Percentiles rank a stretch among this genome's conserved stretches.
phyloP scores from a whole-genome alignment of 768 basidiomycete species.

The Russula virescens region DNA sequence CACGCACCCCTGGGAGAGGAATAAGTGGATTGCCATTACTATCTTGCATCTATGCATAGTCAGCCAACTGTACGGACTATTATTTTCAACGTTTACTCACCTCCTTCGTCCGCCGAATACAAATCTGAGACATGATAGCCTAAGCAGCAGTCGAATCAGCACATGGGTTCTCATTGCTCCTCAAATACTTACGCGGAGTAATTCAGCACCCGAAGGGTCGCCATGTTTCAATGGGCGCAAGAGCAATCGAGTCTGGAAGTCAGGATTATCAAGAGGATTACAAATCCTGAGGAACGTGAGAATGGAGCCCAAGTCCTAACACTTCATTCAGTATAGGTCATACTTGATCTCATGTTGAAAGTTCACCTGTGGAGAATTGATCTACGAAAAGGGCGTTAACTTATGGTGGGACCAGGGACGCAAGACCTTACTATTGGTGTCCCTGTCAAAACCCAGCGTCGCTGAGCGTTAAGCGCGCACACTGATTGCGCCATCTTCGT shows the following conservation, averaged over 20 bases:
- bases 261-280: constrained; percentile 73
- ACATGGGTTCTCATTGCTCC: background rate
- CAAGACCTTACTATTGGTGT: constrained; percentile 75
- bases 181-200: constrained; percentile 50
- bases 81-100: constrained; percentile 31
- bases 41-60: constrained; percentile 71
- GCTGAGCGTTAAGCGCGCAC: constrained; percentile 55
- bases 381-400: constrained; percentile 36
- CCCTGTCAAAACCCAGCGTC: constrained; percentile 76
- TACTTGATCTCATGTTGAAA: background rate
- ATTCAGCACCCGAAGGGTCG: constrained; percentile 57
- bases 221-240: constrained; percentile 73
- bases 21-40: constrained; percentile 65
- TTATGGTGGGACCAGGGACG: background rate
- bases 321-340: background rate
- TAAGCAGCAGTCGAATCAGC: constrained; percentile 29
- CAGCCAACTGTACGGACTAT: background rate
- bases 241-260: constrained; percentile 75
- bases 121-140: constrained; percentile 73
- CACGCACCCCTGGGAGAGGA: constrained; percentile 47
- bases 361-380: constrained; percentile 68
- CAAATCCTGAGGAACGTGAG: constrained; percentile 84
- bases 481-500: constrained; percentile 79
- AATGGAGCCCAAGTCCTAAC: constrained; percentile 82
- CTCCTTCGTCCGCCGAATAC: constrained; percentile 82